Evolutionary conservation across 176 grass and related monocot genomes (phyloP), one percentile per base, ranked within the genome.

Genomic region (Carex parvula): DNA sequence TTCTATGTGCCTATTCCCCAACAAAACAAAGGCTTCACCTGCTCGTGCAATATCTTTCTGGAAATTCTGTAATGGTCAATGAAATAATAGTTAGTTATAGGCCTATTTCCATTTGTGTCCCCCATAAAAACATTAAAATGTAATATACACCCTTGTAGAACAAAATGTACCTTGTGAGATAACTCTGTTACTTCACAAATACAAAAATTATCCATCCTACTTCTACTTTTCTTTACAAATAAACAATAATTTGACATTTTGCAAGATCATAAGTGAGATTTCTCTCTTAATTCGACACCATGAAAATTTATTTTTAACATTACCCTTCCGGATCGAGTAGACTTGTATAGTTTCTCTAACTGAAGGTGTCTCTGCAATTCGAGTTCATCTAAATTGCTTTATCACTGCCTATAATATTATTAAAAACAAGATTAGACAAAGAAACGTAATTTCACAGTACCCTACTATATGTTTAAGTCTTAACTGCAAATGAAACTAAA

Each of bases 301-400:
- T 54, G 5, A 75, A 20, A 54, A 75, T 52, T 18, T 61, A 37
- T 53, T 50, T 18, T 11, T 18, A 37, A 24, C 7, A 87, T 92
- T 98, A 98, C 96, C 91, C 96, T 95, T 90, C 65, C 86, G 15
- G 93, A 87, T 84, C 96, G 96, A 87, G 93, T 98, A 89, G 96
- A 98, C 64, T 77, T 90, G 79, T 98, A 98, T 65, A 98, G 87
- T 71, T 95, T 98, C 65, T 98, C 96, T 79, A 98, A 85, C 81
- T 86, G 88, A 81, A 95, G 96, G 90, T 98, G 96, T 82, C 93
- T 91, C 70, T 95, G 91, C 81, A 98, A 82, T 79, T 98, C 96
- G 71, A 90, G 73, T 85, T 95, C 96, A 89, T 98, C 96, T 90
- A 46, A 98, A 98, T 61, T 98, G 93, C 80, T 98, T 98, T 93